Evolutionary conservation across 140 eudicot species (phyloP), one percentile per base, ranked within the genome.

Genomic region (Senecio squalidus): DNA sequence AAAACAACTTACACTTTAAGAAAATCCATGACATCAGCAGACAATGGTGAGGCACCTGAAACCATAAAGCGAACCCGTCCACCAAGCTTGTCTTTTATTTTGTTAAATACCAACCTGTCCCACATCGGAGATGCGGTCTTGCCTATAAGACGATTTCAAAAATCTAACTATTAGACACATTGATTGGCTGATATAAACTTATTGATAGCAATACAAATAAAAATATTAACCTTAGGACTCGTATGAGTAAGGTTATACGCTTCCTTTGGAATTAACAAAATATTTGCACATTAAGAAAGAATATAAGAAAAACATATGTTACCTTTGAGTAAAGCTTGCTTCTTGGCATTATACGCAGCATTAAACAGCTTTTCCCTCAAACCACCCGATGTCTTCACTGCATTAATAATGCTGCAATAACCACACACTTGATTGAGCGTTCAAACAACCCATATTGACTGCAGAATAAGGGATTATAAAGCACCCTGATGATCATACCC

Each of bases 1-100:
- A 61, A 17, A 41, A 26, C 24, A 66, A 60, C 95, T 80, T 76
- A 90, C 97, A 90, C 95, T 71, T 76, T 83, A 50, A 90, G 63
- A 73, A 90, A 90, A 71, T 90, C 97, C 94, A 90, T 69, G 54
- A 90, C 90, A 76, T 90, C 95, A 40, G 95, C 68, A 50, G 97
- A 90, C 62, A 90, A 67, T 14, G 97, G 95, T 38, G 97, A 86
- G 34, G 97, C 97, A 50, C 94, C 94, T 4, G 97, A 85, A 40
- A 75, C 63, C 85, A 90, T 82, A 50, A 45, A 78, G 49, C 95
- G 97, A 68, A 90, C 95, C 33, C 95, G 75, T 41, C 97, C 97
- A 44, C 97, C 97, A 9, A 90, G 87, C 58, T 74, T 90, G 68
- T 54, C 83, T 72, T 90, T 90, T 55, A 90, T 82, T 69, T 90